These are phyloP conservation scores for Miscanthus sacchariflorus DNA, from an alignment of 202 grass and related monocot species.

Conservation along the genomic window DNA sequence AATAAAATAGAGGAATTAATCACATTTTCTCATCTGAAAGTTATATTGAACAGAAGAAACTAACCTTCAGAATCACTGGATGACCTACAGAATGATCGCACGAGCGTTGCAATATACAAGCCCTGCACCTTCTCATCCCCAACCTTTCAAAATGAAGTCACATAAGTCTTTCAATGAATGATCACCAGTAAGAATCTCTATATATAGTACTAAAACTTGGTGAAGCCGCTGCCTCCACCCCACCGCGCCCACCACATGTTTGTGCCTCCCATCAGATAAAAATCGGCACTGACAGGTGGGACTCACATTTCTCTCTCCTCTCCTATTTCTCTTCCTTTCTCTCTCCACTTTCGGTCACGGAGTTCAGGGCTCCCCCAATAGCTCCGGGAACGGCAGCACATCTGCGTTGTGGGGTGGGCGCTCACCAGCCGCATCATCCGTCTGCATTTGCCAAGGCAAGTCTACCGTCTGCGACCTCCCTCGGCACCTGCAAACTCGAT, in stretches of 20 bases:
- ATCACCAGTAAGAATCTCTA: constrained; percentile 3
- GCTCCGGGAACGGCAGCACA: background rate
- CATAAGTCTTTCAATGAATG: constrained; percentile 12
- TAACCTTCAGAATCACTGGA: constrained; percentile 73
- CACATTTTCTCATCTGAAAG: background rate
- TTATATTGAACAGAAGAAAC: constrained; percentile 18
- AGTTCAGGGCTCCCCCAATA: background rate
- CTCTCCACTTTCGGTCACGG: background rate
- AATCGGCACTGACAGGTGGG: background rate
- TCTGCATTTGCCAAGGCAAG: background rate
- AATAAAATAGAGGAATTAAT: background rate
- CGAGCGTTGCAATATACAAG: constrained; percentile 83
- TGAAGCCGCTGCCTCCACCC: background rate
- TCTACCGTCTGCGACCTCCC: background rate
- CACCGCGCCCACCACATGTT: background rate
- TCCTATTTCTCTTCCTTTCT: background rate
- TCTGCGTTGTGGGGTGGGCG: background rate
- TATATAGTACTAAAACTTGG: background rate
- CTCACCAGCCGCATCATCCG: background rate
- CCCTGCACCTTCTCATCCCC: constrained; percentile 94
- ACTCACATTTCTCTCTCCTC: background rate
- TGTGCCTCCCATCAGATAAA: background rate
- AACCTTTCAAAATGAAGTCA: constrained; percentile 56
- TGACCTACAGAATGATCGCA: constrained; percentile 88
- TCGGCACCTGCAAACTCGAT: background rate